Evolutionary conservation across 2,329 filamentous ascomycete genomes (phyloP).

Genomic region (Trematosphaeria pertusa): DNA sequence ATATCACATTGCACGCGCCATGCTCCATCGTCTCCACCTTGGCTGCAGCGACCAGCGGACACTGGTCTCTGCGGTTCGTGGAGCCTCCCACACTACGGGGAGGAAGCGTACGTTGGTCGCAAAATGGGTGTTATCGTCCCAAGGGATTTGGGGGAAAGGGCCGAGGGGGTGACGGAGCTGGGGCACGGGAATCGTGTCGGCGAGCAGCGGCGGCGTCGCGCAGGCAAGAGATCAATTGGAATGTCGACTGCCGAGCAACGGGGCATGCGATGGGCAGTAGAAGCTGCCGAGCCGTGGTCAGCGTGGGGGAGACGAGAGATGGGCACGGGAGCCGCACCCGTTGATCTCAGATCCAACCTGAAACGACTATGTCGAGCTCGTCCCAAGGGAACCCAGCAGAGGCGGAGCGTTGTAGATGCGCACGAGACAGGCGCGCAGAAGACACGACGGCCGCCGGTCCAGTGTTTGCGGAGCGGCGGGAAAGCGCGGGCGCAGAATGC

Average conservation of each 20-base stretch:
- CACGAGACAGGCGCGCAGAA: constrained; percentile 11
- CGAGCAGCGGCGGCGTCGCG: constrained; percentile 6
- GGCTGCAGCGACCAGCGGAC: constrained; percentile 38
- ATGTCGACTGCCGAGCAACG: constrained; percentile 11
- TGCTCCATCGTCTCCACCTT: constrained; percentile 50
- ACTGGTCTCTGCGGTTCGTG: constrained; percentile 35
- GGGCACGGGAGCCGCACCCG: constrained; percentile 24
- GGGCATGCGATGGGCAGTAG: constrained; percentile 14
- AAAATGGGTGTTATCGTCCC: constrained; percentile 25
- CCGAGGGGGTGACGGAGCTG: constrained; percentile 9
- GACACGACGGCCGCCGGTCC: neutral
- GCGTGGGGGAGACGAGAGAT: constrained; percentile 26
- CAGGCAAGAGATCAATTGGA: constrained; percentile 22
- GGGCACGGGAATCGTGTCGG: constrained; percentile 5
- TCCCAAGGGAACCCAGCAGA: constrained; percentile 3
- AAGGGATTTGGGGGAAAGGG: constrained; percentile 10
- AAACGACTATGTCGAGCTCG: constrained; percentile 38
- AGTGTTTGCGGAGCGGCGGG: constrained; percentile 6
- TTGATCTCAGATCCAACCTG: constrained; percentile 38
- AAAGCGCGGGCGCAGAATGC: constrained; percentile 15
- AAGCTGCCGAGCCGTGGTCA: constrained; percentile 15
- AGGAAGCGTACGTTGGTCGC: constrained; percentile 26
- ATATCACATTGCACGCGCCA: constrained; percentile 54
- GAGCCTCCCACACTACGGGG: constrained; percentile 39
- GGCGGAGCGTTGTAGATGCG: constrained; percentile 2